Evolutionary conservation across 306 rosid species (phyloP).

Genomic region (Lathyrus oleraceus): DNA sequence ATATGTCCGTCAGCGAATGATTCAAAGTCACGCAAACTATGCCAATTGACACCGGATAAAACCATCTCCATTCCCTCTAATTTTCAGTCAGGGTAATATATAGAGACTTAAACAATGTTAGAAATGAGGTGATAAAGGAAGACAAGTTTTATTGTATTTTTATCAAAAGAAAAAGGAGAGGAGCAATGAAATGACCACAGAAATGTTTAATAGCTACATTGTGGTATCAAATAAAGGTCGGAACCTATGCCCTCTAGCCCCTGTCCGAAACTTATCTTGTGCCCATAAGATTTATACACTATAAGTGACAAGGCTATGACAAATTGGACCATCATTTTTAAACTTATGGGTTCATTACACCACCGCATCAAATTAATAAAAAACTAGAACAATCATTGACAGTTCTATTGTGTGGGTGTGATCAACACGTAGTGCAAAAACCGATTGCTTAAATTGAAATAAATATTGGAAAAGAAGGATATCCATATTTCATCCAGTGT

Average conservation of each 20-base stretch:
- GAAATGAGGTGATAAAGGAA: too few species aligned
- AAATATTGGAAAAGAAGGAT: not conserved
- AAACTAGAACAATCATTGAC: not conserved
- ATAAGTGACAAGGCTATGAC: not conserved
- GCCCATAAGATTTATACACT: constrained; percentile 3
- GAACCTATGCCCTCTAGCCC: constrained; percentile 12
- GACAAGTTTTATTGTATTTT: too few species aligned
- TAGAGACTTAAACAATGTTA: too few species aligned
- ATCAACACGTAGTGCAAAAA: constrained; percentile 19
- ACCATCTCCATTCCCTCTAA: not conserved
- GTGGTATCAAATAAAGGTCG: not conserved
- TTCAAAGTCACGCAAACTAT: not conserved
- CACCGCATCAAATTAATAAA: not conserved
- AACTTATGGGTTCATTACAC: constrained; percentile 11
- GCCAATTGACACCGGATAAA: not conserved
- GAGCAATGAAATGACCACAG: not conserved
- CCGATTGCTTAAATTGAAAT: constrained; percentile 7
- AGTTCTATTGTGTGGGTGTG: constrained; percentile 9
- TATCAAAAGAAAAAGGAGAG: too few species aligned
- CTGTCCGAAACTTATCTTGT: not conserved
- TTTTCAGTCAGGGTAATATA: not conserved
- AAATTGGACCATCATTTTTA: not conserved
- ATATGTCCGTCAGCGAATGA: not conserved
- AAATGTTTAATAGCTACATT: not conserved
- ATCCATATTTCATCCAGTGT: not conserved